Evolutionary conservation across 768 basidiomycete species (phyloP).

Genomic region (Lenzites betulinus): DNA sequence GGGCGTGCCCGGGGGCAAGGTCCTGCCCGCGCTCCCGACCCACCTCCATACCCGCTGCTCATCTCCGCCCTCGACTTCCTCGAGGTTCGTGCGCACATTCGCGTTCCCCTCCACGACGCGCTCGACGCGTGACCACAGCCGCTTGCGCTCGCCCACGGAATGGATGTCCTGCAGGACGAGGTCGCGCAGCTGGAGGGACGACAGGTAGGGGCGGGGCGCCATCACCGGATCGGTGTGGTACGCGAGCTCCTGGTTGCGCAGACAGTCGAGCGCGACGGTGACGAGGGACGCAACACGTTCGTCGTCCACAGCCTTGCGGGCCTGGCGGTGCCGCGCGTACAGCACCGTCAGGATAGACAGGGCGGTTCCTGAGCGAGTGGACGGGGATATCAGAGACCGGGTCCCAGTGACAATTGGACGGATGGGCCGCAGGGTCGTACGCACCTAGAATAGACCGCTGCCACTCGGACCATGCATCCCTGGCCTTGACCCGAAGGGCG

Average conservation of each 20-base stretch:
- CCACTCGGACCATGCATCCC: slow-evolving; percentile 72
- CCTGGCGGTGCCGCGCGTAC: slow-evolving; percentile 42
- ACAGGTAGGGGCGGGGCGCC: slow-evolving; percentile 73
- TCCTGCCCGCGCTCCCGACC: slow-evolving; percentile 58
- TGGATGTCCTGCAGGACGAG: slow-evolving; percentile 81
- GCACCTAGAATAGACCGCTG: slow-evolving; percentile 62
- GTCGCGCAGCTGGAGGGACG: slow-evolving; percentile 87
- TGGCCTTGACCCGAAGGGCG: slow-evolving; percentile 60
- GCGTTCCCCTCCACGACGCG: slow-evolving; percentile 86
- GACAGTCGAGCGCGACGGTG: slow-evolving; percentile 74
- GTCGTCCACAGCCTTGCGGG: slow-evolving; percentile 56
- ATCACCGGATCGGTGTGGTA: slow-evolving; percentile 82
- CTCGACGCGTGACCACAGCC: slow-evolving; percentile 84
- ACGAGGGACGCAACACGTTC: slow-evolving; percentile 73
- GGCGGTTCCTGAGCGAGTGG: slow-evolving; percentile 24
- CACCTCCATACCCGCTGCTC: slow-evolving; percentile 91
- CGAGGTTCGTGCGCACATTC: slow-evolving; percentile 83
- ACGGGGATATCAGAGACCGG: slow-evolving; percentile 1
- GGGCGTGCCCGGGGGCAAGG: slow-evolving; percentile 25
- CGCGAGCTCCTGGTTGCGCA: slow-evolving; percentile 80
- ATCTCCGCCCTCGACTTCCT: slow-evolving; percentile 84
- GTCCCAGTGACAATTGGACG: slow-evolving; percentile 1
- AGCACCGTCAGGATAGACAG: slow-evolving; percentile 24
- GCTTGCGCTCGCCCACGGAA: slow-evolving; percentile 61
- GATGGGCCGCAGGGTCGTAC: slow-evolving; percentile 22